A percentile compares a stretch with the other conserved stretches of the same genome.
These are phyloP conservation scores for Pythium dissotocum DNA, from an alignment of 352 stramenopile species.

Conservation along the genomic window DNA sequence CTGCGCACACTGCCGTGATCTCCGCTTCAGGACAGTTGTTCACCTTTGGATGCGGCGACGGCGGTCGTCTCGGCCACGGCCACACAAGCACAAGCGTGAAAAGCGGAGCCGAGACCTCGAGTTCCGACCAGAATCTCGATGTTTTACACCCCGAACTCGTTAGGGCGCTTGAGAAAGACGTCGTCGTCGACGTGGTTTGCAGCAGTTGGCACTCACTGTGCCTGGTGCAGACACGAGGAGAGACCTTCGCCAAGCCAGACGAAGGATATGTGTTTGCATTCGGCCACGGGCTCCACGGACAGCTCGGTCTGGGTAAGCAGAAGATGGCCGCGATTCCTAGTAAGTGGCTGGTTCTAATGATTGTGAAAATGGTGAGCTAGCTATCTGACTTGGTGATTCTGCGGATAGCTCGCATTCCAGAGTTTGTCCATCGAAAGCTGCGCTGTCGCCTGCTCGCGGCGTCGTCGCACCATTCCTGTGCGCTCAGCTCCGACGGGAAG, in stretches of 20 bases:
- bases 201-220: slow-evolving; percentile 75
- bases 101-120: background rate
- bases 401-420: slow-evolving; percentile 47
- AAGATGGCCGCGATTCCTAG: slow-evolving; percentile 62
- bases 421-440: slow-evolving; percentile 51
- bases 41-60: slow-evolving; percentile 90
- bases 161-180: slow-evolving; percentile 42
- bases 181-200: slow-evolving; percentile 61
- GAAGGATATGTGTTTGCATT: slow-evolving; percentile 67
- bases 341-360: slow-evolving; percentile 23
- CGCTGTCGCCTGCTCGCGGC: slow-evolving; percentile 47
- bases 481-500: slow-evolving; percentile 53
- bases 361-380: background rate
- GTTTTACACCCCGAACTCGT: slow-evolving; percentile 51
- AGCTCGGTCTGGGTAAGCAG: slow-evolving; percentile 76
- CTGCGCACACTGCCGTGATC: slow-evolving; percentile 75
- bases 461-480: slow-evolving; percentile 61
- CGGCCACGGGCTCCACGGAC: slow-evolving; percentile 65
- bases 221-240: slow-evolving; percentile 34
- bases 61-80: slow-evolving; percentile 87
- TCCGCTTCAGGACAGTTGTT: slow-evolving; percentile 62
- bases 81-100: background rate
- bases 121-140: slow-evolving; percentile 31
- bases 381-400: background rate
- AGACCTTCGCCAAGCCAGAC: background rate